These are phyloP conservation scores for Kingdonia uniflora DNA, from an alignment of 164 flowering plant genomes.

Conservation along the genomic window DNA sequence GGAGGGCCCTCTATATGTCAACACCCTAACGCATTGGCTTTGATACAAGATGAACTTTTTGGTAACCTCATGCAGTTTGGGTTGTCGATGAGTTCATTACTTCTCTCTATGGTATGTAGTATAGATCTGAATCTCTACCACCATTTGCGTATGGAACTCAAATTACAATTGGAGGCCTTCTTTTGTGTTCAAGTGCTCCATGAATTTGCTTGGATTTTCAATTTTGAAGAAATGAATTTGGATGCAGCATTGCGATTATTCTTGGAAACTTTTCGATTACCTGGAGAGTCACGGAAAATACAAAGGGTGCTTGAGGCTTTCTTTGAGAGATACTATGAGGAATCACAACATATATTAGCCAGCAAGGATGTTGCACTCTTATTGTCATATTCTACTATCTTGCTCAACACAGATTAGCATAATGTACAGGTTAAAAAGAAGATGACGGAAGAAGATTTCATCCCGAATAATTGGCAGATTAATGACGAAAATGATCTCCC, in stretches of 20 bases:
- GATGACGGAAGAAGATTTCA: conserved; percentile 44
- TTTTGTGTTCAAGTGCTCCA: conserved; percentile 34
- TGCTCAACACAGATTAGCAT: conserved; percentile 43
- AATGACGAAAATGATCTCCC: conserved; percentile 38
- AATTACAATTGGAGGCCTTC: conserved; percentile 37
- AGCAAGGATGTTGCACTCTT: conserved; percentile 38
- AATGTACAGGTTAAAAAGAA: conserved; percentile 39
- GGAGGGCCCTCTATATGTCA: too few relatives aligned
- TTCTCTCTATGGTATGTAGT: conserved; percentile 35
- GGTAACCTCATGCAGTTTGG: conserved; percentile 34
- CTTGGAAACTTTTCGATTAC: conserved; percentile 33
- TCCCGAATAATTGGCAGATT: conserved; percentile 31
- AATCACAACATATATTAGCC: conserved; percentile 28
- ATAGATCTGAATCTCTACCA: conserved; percentile 30
- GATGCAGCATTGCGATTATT: conserved; percentile 32
- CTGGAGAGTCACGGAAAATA: conserved; percentile 41
- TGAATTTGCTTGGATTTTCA: conserved; percentile 32
- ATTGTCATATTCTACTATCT: conserved; percentile 31
- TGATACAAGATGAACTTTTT: conserved; percentile 31
- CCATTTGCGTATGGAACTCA: conserved; percentile 24
- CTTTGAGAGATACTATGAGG: conserved; percentile 40
- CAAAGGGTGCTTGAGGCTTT: conserved; percentile 40
- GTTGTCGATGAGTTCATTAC: conserved; percentile 28
- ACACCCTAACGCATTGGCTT: too few relatives aligned
- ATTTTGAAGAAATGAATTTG: conserved; percentile 34